These are phyloP conservation scores for Ustilago shanxiensis DNA, from an alignment of 1,284 basidiomycete species.

Conservation along the genomic window DNA sequence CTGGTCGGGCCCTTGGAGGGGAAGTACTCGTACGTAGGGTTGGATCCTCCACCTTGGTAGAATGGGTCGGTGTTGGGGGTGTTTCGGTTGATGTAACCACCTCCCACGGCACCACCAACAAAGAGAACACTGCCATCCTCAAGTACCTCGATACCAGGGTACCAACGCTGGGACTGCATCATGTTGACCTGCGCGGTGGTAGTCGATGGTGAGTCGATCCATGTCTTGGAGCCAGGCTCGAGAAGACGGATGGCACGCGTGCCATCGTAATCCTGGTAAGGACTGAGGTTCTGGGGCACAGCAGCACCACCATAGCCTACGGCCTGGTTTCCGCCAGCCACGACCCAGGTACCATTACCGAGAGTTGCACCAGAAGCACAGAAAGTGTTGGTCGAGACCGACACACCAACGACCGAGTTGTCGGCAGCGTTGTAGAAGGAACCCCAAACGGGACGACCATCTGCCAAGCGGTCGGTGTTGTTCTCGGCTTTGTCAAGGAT, in stretches of 20 bases:
- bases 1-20: slow-evolving; percentile 48
- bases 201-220: slow-evolving; percentile 58
- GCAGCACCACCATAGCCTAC: slow-evolving; percentile 65
- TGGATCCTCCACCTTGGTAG: slow-evolving; percentile 46
- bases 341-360: slow-evolving; percentile 70
- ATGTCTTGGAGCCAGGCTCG: slow-evolving; percentile 54
- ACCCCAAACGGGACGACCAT: slow-evolving; percentile 65
- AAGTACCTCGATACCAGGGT: slow-evolving; percentile 68
- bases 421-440: slow-evolving; percentile 59
- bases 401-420: slow-evolving; percentile 58
- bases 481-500: slow-evolving; percentile 71
- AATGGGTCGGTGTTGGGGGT: slow-evolving; percentile 61
- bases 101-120: slow-evolving; percentile 64
- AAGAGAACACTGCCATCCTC: slow-evolving; percentile 66
- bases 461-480: slow-evolving; percentile 56
- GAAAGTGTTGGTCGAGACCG: slow-evolving; percentile 70
- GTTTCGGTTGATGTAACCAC: slow-evolving; percentile 70
- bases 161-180: slow-evolving; percentile 66
- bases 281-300: slow-evolving; percentile 34
- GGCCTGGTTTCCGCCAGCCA: slow-evolving; percentile 70
- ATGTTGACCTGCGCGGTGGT: slow-evolving; percentile 45
- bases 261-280: slow-evolving; percentile 66
- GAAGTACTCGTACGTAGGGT: slow-evolving; percentile 68
- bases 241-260: slow-evolving; percentile 65
- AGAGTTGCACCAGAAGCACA: slow-evolving; percentile 69